A percentile compares a stretch with the other conserved stretches of the same genome.
Conservation (phyloP, 1,139 yeast species). For the Lodderomyces parapsilosis region DNA sequence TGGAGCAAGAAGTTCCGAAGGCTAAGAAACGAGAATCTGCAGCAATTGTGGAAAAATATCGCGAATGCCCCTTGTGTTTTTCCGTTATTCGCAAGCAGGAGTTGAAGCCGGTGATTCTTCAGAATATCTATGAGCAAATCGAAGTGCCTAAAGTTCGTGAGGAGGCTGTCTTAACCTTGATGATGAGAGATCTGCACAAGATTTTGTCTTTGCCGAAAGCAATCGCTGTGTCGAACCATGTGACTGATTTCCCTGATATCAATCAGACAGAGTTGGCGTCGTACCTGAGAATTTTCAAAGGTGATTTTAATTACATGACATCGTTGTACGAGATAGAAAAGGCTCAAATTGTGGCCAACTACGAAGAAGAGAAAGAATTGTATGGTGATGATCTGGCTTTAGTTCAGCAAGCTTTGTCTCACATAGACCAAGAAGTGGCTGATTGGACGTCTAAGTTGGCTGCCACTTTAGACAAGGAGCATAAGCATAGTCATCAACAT, state of each 20-base stretch:
- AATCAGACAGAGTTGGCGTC: constrained; percentile 25
- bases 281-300: constrained; percentile 61
- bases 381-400: constrained; percentile 59
- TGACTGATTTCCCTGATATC: constrained; percentile 15
- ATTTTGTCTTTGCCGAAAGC: constrained; percentile 63
- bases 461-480: background rate
- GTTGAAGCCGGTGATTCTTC: constrained; percentile 68
- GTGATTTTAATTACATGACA: constrained; percentile 52
- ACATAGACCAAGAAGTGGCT: constrained; percentile 48
- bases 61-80: constrained; percentile 86
- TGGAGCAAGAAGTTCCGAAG: constrained; percentile 55
- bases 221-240: constrained; percentile 27
- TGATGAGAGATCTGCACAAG: constrained; percentile 65
- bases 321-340: constrained; percentile 60
- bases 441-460: constrained; percentile 25
- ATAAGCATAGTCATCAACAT: background rate
- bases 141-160: constrained; percentile 63
- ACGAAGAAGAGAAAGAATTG: constrained; percentile 55
- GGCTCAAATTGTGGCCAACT: constrained; percentile 41
- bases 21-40: constrained; percentile 35
- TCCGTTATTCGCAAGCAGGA: constrained; percentile 59
- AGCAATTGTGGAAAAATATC: constrained; percentile 50
- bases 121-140: constrained; percentile 52
- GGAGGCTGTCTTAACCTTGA: constrained; percentile 62
- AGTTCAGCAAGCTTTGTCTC: constrained; percentile 54